Evolutionary conservation across 306 rosid species (phyloP).

Genomic region (Glycyrrhiza uralensis): DNA sequence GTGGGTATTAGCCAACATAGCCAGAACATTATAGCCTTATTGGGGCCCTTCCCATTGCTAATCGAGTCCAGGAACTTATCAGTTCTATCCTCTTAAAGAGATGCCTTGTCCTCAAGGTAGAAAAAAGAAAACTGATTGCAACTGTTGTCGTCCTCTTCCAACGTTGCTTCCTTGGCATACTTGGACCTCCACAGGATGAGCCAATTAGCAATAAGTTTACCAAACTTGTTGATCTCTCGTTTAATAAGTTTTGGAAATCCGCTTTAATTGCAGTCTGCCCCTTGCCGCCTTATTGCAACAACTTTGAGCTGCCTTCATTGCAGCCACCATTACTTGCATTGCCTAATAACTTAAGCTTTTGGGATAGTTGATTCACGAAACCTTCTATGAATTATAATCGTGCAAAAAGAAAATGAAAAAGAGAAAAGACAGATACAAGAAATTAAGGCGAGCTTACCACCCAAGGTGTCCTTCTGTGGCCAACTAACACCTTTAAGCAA

Average conservation of each 20-base stretch:
- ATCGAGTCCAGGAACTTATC: not conserved
- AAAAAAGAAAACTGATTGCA: not conserved
- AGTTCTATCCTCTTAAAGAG: not conserved
- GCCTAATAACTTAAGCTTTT: too few relatives aligned
- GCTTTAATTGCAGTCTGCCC: too few relatives aligned
- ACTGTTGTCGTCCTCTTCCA: not conserved
- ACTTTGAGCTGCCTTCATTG: too few relatives aligned
- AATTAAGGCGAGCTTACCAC: slow-evolving; percentile 40
- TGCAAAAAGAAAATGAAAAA: not conserved
- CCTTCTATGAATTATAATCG: not conserved
- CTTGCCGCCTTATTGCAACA: too few relatives aligned
- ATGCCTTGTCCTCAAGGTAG: not conserved
- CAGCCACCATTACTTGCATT: too few relatives aligned
- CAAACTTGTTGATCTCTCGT: not conserved
- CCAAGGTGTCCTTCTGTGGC: slow-evolving; percentile 56
- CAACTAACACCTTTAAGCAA: slow-evolving; percentile 46
- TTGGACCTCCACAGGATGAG: not conserved
- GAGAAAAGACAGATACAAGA: slow-evolving; percentile 12
- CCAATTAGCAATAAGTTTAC: not conserved
- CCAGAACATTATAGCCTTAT: not conserved
- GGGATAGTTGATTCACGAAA: not conserved
- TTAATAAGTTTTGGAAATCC: too few relatives aligned
- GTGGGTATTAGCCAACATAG: not conserved
- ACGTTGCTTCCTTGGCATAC: not conserved
- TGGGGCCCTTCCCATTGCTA: not conserved